phyloP scores from a whole-genome alignment of 2,329 filamentous ascomycete genomes.

The Neurospora crassa region DNA sequence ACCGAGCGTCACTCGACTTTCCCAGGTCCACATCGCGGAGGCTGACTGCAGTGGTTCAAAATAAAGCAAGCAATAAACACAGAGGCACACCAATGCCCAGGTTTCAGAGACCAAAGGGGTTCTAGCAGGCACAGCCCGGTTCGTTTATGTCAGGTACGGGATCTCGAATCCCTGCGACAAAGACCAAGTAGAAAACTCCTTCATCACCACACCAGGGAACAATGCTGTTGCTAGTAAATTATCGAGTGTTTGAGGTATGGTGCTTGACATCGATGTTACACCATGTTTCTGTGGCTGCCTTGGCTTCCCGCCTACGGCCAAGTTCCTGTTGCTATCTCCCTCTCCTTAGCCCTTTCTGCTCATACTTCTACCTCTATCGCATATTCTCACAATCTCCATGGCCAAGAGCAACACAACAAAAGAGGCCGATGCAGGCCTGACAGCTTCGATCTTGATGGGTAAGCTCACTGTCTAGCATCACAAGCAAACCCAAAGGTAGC shows the following conservation, averaged over 20 bases:
- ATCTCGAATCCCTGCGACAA: background rate
- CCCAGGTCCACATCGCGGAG: background rate
- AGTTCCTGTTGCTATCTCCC: background rate
- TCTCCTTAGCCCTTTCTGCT: background rate
- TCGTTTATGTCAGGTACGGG: background rate
- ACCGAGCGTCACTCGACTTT: background rate
- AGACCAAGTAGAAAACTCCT: background rate
- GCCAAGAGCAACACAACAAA: background rate
- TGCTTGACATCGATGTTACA: conserved; percentile 4
- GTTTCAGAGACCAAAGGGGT: background rate
- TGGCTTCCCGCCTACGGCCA: background rate
- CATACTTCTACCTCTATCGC: background rate
- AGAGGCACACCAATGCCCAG: background rate
- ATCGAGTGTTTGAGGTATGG: background rate
- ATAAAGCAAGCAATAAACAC: background rate
- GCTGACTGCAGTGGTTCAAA: background rate
- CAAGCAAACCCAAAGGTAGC: background rate
- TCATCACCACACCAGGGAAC: background rate
- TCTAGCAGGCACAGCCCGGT: background rate
- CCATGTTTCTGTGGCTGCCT: conserved; percentile 5
- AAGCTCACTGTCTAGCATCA: background rate
- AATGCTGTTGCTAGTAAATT: background rate
- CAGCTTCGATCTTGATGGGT: background rate
- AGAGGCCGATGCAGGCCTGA: background rate
- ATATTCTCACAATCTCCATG: background rate